Base-by-base conservation (phyloP, 768 basidiomycete species). In the Boletales sp. region DNA sequence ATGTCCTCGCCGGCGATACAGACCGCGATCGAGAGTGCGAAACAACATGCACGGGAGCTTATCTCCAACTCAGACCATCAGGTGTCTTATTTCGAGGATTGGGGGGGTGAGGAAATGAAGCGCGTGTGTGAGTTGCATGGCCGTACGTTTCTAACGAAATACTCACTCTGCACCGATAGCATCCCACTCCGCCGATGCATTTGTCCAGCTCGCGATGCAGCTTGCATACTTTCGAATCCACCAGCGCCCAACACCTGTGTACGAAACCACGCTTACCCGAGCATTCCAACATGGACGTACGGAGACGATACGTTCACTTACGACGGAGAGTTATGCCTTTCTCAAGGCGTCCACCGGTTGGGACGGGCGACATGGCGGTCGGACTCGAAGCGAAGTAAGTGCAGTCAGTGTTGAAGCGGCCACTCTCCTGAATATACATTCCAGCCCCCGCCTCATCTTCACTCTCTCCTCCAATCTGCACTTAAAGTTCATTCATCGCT, bases 231-330 rank as follows among this genome's bases (percentile, higher is more conserved):
- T 87, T 71, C 81, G 79, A 63, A 81, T 83, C 18, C 87, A 84
- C 41, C 83, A 82, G 11, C 70, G 74, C 50, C 86, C 90, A 59
- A 90, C 90, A 4, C 90, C 94, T 2, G 92, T 90, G 8, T 96
- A 97, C 65, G 94, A 97, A 69, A 96, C 94, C 0, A 90, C 86
- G 0, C 77, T 94, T 31, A 95, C 94, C 2, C 81, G 92, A 21
- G 78, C 88, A 66, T 94, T 94, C 72, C 74, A 85, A 52, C 82
- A 85, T 54, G 94, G 92, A 14, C 81, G 94, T 15, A 96, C 94
- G 2, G 94, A 97, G 63, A 93, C 90, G 1, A 83, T 97, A 46
- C 81, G 94, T 21, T 79, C 84, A 0, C 73, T 88, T 39, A 87
- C 83, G 44, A 70, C 69, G 17, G 88, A 93, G 54, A 87, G 86